phyloP scores from a whole-genome alignment of 1,284 basidiomycete species.

The Tylopilus sp. region DNA sequence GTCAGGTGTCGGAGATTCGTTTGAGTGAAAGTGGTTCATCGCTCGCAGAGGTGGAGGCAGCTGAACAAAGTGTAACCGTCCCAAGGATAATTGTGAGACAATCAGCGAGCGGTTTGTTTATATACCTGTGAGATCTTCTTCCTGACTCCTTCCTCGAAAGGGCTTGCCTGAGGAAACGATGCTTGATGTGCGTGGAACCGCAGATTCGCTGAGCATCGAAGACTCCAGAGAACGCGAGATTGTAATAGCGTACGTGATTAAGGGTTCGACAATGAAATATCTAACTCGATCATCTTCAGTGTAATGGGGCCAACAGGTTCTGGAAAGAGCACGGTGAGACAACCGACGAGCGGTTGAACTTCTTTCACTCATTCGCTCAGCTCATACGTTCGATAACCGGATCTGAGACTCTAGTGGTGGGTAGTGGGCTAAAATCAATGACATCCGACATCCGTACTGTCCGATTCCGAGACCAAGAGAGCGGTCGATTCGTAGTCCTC shows the following conservation, averaged over 20 bases:
- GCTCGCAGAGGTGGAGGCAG: too few relatives aligned
- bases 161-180: too few relatives aligned
- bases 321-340: slow-evolving; percentile 4
- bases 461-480: slow-evolving; percentile 3
- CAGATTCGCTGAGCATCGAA: neutral
- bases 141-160: too few relatives aligned
- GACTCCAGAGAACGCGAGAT: neutral
- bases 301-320: neutral
- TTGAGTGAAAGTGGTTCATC: too few relatives aligned
- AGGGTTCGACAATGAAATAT: neutral
- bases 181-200: too few relatives aligned
- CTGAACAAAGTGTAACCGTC: too few relatives aligned
- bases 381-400: slow-evolving; percentile 34
- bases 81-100: too few relatives aligned
- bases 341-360: neutral
- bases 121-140: too few relatives aligned
- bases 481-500: neutral
- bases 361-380: slow-evolving; percentile 11
- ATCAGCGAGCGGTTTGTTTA: too few relatives aligned
- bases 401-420: slow-evolving; percentile 21
- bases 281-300: neutral
- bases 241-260: neutral
- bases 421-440: slow-evolving; percentile 23
- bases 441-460: slow-evolving; percentile 23
- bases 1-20: too few relatives aligned